phyloP scores from a whole-genome alignment of 129 eudicot genomes.

The Deinandra increscens region DNA sequence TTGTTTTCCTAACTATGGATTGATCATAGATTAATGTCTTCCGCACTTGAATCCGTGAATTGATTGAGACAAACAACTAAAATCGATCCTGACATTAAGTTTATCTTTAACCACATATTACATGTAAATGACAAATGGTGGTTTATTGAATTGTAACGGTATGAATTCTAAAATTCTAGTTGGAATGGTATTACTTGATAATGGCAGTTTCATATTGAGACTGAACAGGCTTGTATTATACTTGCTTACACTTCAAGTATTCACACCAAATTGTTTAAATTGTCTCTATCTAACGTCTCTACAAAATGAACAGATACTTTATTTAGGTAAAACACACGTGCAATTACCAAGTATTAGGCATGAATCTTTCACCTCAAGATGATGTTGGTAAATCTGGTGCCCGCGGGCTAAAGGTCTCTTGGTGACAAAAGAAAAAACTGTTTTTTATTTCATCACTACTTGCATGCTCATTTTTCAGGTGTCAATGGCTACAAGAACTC shows the following conservation, averaged over 20 bases:
- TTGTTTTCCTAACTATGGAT: too few species aligned
- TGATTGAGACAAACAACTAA: too few species aligned
- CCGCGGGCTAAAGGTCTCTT: conserved; percentile 9
- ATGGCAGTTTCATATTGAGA: conserved; percentile 11
- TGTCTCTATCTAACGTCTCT: not conserved
- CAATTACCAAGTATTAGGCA: conserved; percentile 5
- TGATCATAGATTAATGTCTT: too few species aligned
- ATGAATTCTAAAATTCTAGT: not conserved
- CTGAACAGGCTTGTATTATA: not conserved
- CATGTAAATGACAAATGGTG: not conserved
- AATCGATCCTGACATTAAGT: too few species aligned
- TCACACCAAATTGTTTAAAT: not conserved
- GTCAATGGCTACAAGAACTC: conserved; percentile 97
- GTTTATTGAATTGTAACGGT: not conserved
- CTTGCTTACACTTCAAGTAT: not conserved
- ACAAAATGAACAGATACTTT: conserved; percentile 15
- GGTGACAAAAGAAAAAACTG: not conserved
- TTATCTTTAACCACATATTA: not conserved
- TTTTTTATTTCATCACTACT: conserved; percentile 8
- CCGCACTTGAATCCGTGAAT: too few species aligned
- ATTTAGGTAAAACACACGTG: conserved; percentile 15
- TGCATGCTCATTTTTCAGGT: conserved; percentile 53
- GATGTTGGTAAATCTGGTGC: not conserved
- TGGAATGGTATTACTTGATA: not conserved
- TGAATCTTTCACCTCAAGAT: conserved; percentile 9